Evolutionary conservation across 2,329 filamentous ascomycete species (phyloP).

Genomic region (Scopulariopsis brevicaulis): DNA sequence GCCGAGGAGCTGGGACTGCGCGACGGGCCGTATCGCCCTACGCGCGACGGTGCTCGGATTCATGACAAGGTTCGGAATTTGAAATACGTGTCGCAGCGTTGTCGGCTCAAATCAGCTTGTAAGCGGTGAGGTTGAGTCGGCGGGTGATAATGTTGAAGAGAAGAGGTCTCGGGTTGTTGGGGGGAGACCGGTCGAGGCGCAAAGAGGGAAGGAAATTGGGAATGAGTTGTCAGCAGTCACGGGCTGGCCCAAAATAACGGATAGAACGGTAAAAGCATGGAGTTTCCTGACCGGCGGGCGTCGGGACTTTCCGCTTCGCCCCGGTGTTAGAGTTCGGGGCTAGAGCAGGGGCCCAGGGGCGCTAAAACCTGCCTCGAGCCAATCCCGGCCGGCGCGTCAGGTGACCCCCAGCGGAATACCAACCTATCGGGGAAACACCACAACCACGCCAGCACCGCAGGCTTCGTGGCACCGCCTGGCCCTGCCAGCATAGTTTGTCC

Average conservation of each 20-base stretch:
- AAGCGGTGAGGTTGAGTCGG: neutral
- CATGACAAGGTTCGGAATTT: neutral
- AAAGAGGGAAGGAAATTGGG: neutral
- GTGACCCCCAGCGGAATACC: neutral
- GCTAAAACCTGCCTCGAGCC: neutral
- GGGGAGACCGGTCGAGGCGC: neutral
- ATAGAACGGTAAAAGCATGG: neutral
- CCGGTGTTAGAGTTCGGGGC: neutral
- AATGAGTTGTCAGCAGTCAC: constrained; percentile 1
- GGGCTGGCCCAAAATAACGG: neutral
- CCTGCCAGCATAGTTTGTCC: constrained; percentile 44
- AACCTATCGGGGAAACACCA: neutral
- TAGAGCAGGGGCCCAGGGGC: neutral
- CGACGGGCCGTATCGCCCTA: constrained; percentile 6
- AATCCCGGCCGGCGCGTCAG: neutral
- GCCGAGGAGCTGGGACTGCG: constrained; percentile 7
- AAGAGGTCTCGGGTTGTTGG: neutral
- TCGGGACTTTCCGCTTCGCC: constrained; percentile 3
- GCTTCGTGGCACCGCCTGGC: neutral
- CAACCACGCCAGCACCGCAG: neutral
- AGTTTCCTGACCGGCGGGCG: neutral
- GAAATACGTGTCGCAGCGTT: neutral
- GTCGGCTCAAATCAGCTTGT: neutral
- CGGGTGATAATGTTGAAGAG: neutral
- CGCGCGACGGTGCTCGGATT: constrained; percentile 1